A percentile compares a stretch with the other conserved stretches of the same genome.
Conservation (phyloP, 306 rosid species). For the Spatholobus suberectus region DNA sequence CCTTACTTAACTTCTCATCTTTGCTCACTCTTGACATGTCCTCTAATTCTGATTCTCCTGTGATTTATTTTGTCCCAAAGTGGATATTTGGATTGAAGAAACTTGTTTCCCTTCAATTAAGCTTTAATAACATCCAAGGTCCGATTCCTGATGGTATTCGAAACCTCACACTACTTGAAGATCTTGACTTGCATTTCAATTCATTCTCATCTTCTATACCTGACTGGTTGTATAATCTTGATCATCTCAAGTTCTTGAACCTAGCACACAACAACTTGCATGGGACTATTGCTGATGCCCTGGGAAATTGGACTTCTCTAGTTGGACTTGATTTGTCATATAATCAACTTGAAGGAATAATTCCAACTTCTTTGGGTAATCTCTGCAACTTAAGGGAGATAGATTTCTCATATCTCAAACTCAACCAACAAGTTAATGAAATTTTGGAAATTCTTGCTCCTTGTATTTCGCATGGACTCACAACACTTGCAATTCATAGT, state of each 20-base stretch:
- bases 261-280: not conserved
- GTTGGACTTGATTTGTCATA: not conserved
- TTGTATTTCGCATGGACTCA: no score
- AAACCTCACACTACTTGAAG: constrained; percentile 37
- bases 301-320: constrained; percentile 27
- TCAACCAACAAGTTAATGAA: no score
- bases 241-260: constrained; percentile 21
- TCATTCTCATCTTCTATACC: constrained; percentile 28
- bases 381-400: no score
- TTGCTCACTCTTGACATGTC: not conserved
- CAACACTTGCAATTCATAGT: no score
- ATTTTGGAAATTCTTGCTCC: no score
- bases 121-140: fast-evolving
- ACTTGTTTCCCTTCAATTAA: not conserved
- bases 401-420: no score
- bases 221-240: not conserved
- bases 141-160: not conserved
- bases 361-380: constrained; percentile 7
- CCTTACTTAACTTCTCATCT: constrained; percentile 14
- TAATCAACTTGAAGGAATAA: not conserved
- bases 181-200: not conserved
- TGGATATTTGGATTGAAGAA: constrained; percentile 1
- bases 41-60: no score
- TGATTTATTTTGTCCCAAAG: not conserved
- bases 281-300: not conserved